phyloP scores from a whole-genome alignment of 1,284 basidiomycete species.

The Trichosporon inkin region DNA sequence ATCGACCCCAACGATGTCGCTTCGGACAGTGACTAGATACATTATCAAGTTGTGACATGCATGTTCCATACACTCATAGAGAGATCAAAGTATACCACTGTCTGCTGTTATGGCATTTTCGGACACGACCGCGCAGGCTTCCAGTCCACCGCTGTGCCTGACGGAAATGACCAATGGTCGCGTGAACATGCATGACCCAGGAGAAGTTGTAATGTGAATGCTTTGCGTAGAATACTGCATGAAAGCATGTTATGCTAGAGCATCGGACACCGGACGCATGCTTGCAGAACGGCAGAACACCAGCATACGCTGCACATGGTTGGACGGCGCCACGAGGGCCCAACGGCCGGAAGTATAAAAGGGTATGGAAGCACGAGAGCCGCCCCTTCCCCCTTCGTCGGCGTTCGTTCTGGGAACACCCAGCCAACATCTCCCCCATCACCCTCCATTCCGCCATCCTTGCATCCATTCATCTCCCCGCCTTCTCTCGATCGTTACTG shows the following conservation, averaged over 20 bases:
- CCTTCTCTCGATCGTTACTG: not conserved
- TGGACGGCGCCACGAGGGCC: not conserved
- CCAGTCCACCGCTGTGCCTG: too few relatives aligned
- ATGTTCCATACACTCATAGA: not conserved
- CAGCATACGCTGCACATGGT: not conserved
- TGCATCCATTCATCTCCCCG: conserved; percentile 3
- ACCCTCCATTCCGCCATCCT: not conserved
- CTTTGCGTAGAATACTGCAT: too few relatives aligned
- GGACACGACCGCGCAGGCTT: not conserved
- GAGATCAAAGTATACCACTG: not conserved
- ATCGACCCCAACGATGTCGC: conserved; percentile 47
- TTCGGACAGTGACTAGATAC: conserved; percentile 39
- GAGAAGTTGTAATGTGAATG: too few relatives aligned
- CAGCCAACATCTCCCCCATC: conserved; percentile 4
- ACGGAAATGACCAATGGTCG: too few relatives aligned
- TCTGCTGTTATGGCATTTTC: not conserved
- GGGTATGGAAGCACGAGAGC: conserved; percentile 2
- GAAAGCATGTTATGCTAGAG: too few relatives aligned
- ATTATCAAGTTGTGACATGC: not conserved
- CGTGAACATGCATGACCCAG: too few relatives aligned
- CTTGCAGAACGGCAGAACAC: too few relatives aligned
- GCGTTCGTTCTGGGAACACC: conserved; percentile 4
- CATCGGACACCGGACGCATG: too few relatives aligned
- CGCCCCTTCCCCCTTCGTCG: conserved; percentile 5
- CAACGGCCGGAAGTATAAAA: conserved; percentile 1